Percentiles rank a stretch among this genome's conserved stretches.
These are phyloP conservation scores for Boletus pseudo-olivaceus DNA, from an alignment of 768 basidiomycete genomes.

Conservation along the genomic window DNA sequence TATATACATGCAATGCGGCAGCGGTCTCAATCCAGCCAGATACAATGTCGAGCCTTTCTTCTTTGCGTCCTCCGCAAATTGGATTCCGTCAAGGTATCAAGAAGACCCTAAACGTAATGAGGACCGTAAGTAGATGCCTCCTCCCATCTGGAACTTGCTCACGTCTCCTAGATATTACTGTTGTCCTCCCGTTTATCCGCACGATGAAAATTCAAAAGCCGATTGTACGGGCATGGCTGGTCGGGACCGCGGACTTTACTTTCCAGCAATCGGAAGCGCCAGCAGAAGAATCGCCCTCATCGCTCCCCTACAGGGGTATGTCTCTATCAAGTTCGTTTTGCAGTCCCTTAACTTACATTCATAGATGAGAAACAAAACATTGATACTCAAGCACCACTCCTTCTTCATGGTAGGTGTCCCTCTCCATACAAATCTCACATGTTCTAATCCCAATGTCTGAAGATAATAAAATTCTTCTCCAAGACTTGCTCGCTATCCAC, in stretches of 20 bases:
- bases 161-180: conserved; percentile 47
- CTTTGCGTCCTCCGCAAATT: conserved; percentile 59
- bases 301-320: conserved; percentile 18
- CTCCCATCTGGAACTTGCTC: conserved; percentile 19
- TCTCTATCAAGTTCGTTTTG: background rate
- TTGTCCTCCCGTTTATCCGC: conserved; percentile 52
- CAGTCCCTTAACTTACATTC: background rate
- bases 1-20: background rate
- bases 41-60: conserved; percentile 64
- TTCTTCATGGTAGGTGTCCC: conserved; percentile 31
- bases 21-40: conserved; percentile 24
- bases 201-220: conserved; percentile 32
- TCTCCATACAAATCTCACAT: background rate
- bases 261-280: background rate
- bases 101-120: conserved; percentile 40
- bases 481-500: conserved; percentile 54
- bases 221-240: conserved; percentile 6
- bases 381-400: conserved; percentile 50
- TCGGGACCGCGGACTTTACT: conserved; percentile 10
- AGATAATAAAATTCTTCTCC: conserved; percentile 23
- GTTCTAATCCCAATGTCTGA: background rate
- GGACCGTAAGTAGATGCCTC: conserved; percentile 48
- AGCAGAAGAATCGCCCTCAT: conserved; percentile 1
- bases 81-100: conserved; percentile 66
- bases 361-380: conserved; percentile 34